Percentiles rank a stretch among this genome's conserved stretches.
These are phyloP conservation scores for Colletotrichum chrysophilum DNA, from an alignment of 2,329 filamentous ascomycete species.

Conservation along the genomic window DNA sequence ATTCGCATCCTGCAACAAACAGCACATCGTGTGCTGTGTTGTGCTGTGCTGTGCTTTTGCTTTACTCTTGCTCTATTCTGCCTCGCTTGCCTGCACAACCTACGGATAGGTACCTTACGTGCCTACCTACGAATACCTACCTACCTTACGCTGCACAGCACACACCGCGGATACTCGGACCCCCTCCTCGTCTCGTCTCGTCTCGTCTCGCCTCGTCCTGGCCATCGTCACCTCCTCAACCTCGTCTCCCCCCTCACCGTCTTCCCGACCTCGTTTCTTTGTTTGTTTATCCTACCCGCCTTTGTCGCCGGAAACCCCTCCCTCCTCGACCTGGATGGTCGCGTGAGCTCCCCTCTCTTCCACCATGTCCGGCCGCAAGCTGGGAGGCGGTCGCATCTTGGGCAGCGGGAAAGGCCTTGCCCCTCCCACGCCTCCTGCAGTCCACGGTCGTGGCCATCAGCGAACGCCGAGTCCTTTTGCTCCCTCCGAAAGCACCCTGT, in stretches of 20 bases:
- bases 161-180: not conserved
- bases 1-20: not conserved
- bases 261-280: not conserved
- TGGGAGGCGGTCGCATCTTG: slow-evolving; percentile 90
- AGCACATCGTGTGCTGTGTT: not conserved
- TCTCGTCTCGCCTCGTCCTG: not conserved
- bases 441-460: slow-evolving; percentile 36
- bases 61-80: not conserved
- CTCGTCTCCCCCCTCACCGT: not conserved
- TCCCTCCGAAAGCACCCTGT: slow-evolving; percentile 75
- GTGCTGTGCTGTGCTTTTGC: not conserved
- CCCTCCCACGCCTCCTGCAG: slow-evolving; percentile 55
- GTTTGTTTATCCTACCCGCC: slow-evolving; percentile 22
- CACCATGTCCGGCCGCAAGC: slow-evolving; percentile 80
- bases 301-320: not conserved
- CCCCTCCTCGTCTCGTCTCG: not conserved
- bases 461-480: slow-evolving; percentile 55
- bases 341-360: slow-evolving; percentile 14
- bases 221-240: not conserved
- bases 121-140: not conserved
- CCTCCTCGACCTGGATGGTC: slow-evolving; percentile 12
- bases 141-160: not conserved
- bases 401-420: slow-evolving; percentile 85
- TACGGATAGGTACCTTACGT: not conserved
- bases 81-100: not conserved